phyloP scores from a whole-genome alignment of 371 early-diverging fungal genomes.

The Sporodiniella umbellata region DNA sequence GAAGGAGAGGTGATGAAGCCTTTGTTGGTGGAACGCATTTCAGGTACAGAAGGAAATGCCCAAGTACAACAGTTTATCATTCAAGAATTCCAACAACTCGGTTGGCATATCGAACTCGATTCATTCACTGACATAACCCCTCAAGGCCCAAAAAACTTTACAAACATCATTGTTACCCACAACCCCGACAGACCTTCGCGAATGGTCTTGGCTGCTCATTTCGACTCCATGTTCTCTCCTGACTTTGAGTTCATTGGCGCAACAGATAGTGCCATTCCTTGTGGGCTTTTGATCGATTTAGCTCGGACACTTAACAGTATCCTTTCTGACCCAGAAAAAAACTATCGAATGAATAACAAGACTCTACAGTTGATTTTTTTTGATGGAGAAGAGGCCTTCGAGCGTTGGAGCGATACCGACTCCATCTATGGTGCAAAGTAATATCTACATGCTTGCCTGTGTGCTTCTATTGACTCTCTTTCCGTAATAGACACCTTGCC shows the following conservation, averaged over 20 bases:
- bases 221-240: constrained; percentile 79
- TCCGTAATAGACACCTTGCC: constrained; percentile 43
- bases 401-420: constrained; percentile 73
- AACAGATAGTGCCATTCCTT: constrained; percentile 81
- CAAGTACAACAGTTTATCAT: constrained; percentile 71
- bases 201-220: constrained; percentile 90
- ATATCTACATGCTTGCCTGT: too few relatives aligned
- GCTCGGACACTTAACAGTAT: constrained; percentile 49
- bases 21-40: constrained; percentile 68
- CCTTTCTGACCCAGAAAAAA: constrained; percentile 3
- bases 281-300: constrained; percentile 86
- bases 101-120: constrained; percentile 81
- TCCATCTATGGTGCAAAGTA: constrained; percentile 92
- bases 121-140: constrained; percentile 77
- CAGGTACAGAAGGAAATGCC: constrained; percentile 70
- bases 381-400: constrained; percentile 96
- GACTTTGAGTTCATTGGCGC: constrained; percentile 74
- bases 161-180: constrained; percentile 88
- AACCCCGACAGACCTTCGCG: constrained; percentile 66
- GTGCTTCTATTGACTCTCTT: background rate
- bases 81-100: constrained; percentile 53
- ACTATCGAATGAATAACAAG: constrained; percentile 31
- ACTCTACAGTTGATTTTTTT: constrained; percentile 92
- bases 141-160: constrained; percentile 68
- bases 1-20: constrained; percentile 61